These are phyloP conservation scores for Sugiyamaella sp. DNA, from an alignment of 1,139 yeast genomes.

Conservation along the genomic window DNA sequence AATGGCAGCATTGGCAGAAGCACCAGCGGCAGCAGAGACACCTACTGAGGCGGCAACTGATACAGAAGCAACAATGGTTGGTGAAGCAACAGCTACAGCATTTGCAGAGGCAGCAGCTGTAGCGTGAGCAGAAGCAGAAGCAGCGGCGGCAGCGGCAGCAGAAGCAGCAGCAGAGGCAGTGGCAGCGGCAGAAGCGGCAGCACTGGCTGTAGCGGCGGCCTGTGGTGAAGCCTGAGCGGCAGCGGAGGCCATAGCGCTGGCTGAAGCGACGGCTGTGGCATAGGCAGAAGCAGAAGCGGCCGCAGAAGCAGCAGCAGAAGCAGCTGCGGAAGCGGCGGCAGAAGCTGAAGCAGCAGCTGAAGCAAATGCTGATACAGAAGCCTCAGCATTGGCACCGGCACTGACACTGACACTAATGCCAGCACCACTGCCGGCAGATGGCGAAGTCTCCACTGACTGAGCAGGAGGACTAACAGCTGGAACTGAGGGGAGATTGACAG, in stretches of 20 bases:
- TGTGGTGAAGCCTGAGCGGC: slow-evolving; percentile 1
- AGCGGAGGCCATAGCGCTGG: slow-evolving; percentile 15
- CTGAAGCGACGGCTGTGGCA: neutral
- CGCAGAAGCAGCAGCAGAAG: neutral
- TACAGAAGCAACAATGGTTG: neutral
- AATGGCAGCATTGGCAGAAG: slow-evolving; percentile 9
- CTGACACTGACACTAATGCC: neutral
- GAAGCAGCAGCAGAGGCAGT: slow-evolving; percentile 13
- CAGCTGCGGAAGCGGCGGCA: neutral
- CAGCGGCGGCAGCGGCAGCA: slow-evolving; percentile 12
- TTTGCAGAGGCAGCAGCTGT: slow-evolving; percentile 8
- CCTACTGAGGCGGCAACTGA: neutral
- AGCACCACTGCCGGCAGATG: neutral
- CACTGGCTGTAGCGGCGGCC: slow-evolving; percentile 14
- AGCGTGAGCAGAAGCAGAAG: slow-evolving; percentile 7
- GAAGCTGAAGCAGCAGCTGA: slow-evolving; percentile 1
- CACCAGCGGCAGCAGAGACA: slow-evolving; percentile 5
- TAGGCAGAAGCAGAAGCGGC: neutral
- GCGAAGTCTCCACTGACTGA: neutral
- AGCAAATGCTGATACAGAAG: neutral
- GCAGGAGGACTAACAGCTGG: neutral
- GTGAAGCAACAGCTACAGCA: slow-evolving; percentile 1
- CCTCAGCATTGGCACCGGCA: neutral
- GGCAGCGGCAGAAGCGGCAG: slow-evolving; percentile 13
- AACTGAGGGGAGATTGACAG: neutral